Base-by-base conservation (phyloP, 139 green algal species). In the Tetradesmus obliquus region DNA sequence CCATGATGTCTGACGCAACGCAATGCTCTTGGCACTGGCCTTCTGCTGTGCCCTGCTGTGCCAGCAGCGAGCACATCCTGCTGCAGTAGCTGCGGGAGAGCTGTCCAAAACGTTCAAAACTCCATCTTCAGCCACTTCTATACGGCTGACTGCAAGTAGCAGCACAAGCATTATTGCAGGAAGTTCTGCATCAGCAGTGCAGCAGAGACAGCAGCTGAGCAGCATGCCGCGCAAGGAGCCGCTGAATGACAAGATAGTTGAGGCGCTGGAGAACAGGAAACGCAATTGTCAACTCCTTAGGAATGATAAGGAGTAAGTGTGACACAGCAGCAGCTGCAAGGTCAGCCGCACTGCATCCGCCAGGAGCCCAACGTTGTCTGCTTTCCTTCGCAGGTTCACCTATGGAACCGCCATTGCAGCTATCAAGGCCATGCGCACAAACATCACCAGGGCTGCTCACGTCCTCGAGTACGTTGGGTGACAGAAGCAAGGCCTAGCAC, bases 161-260 rank as follows among this genome's bases (percentile, higher is more conserved):
- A 76, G 15, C 66, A 76, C 15, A 17, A 5, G 15, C 3, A 19
- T 24, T 19, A 5, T 24, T 76, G 66, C 66, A 76, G 66, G 66
- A 76, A 76, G 66, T 76, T 7, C 3, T 76, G 66, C 66, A 76
- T 17, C 66, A 24, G 17, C 13, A 13, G 15, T 5, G 17, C 15
- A 86, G 15, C 10, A 86, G 81, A n/a, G 45, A 55, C 45, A n/a
- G 13, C 12, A 57, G 55, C 13, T 24, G 19, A 86, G 3, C 45
- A 72, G 55, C 4, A 87, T 87, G 82, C 82, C 82, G 9, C n/a
- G 82, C 5, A 20, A 58, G 8, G 82, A 87, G 20, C 82, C 82
- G 4, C 55, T 87, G 6, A 87, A 87, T 13, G 82, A 87, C 10
- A 87, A 54, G 55, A 87, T 87, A 51, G 51, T 87, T 51, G 55